phyloP scores from a whole-genome alignment of 169 alveolate genomes.

The Plasmodium malariae region DNA sequence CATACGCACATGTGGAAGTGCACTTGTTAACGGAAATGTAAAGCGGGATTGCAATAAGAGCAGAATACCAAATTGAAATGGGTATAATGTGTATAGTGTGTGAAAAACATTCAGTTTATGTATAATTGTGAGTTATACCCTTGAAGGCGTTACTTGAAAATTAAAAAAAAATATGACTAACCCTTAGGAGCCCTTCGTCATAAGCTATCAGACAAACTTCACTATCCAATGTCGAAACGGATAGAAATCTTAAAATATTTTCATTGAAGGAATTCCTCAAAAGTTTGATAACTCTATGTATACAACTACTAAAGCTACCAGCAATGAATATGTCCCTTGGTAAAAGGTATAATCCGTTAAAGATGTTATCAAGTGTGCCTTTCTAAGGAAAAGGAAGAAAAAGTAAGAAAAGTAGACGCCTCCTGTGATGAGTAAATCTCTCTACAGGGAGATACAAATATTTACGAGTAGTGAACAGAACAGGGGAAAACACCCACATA shows the following conservation, averaged over 20 bases:
- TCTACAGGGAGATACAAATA: background rate
- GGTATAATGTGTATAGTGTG: background rate
- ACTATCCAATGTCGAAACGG: conserved; percentile 46
- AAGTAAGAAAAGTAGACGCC: too few relatives aligned
- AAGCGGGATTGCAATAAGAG: background rate
- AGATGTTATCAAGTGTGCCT: conserved; percentile 51
- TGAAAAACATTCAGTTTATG: too few relatives aligned
- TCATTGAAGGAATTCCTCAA: conserved; percentile 27
- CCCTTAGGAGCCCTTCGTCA: conserved; percentile 74
- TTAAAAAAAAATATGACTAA: conserved; percentile 6
- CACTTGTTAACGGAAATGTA: too few relatives aligned
- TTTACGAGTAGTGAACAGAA: too few relatives aligned
- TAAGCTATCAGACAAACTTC: conserved; percentile 67
- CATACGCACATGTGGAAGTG: background rate
- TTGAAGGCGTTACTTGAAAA: too few relatives aligned
- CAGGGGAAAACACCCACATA: background rate
- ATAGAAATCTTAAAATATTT: conserved; percentile 23
- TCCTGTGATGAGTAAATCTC: background rate
- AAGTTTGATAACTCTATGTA: conserved; percentile 41
- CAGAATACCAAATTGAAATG: background rate
- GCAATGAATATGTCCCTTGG: conserved; percentile 52
- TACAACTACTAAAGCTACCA: conserved; percentile 28
- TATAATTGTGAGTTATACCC: too few relatives aligned
- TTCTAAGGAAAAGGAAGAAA: conserved; percentile 2
- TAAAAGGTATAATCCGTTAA: conserved; percentile 20